phyloP scores from a whole-genome alignment of 2,329 filamentous ascomycete genomes.

The Clathrospora elynae region DNA sequence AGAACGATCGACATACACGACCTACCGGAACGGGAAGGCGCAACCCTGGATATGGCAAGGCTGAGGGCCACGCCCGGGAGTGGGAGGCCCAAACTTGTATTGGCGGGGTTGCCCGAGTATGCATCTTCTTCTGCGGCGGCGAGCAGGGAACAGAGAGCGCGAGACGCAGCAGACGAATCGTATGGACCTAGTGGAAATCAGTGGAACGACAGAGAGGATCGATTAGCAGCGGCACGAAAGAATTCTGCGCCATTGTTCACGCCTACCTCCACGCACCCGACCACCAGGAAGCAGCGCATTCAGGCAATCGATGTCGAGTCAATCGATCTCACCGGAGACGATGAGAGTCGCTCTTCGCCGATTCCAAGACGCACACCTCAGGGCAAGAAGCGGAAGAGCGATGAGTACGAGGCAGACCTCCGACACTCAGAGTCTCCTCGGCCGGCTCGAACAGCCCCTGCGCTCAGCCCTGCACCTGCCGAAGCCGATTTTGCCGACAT shows the following conservation, averaged over 20 bases:
- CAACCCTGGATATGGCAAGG: constrained; percentile 50
- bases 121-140: constrained; percentile 11
- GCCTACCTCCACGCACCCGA: constrained; percentile 8
- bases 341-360: constrained; percentile 24
- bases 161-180: background rate
- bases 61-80: constrained; percentile 52
- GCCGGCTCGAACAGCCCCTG: constrained; percentile 16
- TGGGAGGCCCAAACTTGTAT: constrained; percentile 45
- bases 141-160: constrained; percentile 7
- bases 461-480: constrained; percentile 21
- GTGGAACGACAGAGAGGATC: constrained; percentile 5
- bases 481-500: constrained; percentile 47
- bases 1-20: constrained; percentile 37
- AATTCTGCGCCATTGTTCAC: constrained; percentile 13
- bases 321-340: constrained; percentile 46
- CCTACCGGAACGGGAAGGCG: constrained; percentile 13
- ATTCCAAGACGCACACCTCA: constrained; percentile 22
- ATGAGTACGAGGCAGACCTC: constrained; percentile 47
- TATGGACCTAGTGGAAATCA: background rate
- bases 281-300: constrained; percentile 12
- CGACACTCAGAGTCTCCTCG: constrained; percentile 23
- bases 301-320: constrained; percentile 36
- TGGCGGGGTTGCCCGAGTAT: constrained; percentile 32
- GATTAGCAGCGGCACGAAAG: background rate
- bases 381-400: constrained; percentile 54